These are phyloP conservation scores for Hypholoma sublateritium DNA, from an alignment of 768 basidiomycete genomes.

Conservation along the genomic window DNA sequence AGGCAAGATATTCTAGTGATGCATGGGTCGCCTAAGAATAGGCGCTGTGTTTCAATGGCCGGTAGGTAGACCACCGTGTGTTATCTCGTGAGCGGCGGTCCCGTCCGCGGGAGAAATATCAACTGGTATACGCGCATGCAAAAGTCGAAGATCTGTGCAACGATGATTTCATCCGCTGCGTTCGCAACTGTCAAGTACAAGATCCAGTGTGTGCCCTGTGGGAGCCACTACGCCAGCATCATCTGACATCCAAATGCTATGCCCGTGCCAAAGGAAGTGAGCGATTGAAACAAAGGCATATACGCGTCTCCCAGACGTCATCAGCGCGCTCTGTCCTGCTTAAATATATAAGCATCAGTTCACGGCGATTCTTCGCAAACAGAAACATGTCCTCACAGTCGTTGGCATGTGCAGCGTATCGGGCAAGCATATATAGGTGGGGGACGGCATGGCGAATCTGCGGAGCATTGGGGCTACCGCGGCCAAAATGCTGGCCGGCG, in stretches of 20 bases:
- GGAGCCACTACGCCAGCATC: not conserved
- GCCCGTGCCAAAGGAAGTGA: too few species aligned
- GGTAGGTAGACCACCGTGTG: too few species aligned
- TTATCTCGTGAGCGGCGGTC: too few species aligned
- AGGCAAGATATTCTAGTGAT: too few species aligned
- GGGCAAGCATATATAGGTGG: not conserved
- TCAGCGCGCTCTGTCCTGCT: not conserved
- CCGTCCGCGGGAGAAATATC: too few species aligned
- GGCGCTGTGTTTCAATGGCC: too few species aligned
- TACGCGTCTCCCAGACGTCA: not conserved
- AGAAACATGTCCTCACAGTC: not conserved
- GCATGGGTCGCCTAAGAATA: too few species aligned
- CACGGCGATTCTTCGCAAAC: conserved; percentile 1
- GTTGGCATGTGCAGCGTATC: not conserved
- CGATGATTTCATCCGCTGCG: not conserved
- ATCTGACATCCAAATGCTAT: not conserved
- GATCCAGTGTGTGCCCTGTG: not conserved
- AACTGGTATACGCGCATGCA: not conserved
- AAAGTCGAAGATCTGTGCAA: not conserved
- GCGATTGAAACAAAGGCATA: too few species aligned
- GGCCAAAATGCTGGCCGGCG: not conserved
- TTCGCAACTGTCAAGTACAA: not conserved
- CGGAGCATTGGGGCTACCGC: not conserved
- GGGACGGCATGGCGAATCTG: not conserved
- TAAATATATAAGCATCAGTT: not conserved